phyloP scores from a whole-genome alignment of 2,329 filamentous ascomycete genomes.

The Tolypocladium sp. region DNA sequence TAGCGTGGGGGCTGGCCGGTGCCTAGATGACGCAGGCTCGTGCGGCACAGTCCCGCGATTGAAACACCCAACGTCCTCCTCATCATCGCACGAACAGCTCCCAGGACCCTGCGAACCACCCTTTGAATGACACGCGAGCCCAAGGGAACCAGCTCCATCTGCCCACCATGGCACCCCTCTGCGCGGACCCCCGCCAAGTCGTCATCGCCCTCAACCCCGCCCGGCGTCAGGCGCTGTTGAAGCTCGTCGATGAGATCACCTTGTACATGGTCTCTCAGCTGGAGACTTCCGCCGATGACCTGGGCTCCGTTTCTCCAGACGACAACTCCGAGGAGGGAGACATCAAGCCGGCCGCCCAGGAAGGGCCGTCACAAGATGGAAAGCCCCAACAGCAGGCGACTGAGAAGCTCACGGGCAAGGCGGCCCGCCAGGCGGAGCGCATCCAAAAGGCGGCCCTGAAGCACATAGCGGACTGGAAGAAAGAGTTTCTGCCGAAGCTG shows the following conservation, averaged over 20 bases:
- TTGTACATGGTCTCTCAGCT: slow-evolving; percentile 44
- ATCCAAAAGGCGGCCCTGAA: slow-evolving; percentile 47
- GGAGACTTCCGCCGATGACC: slow-evolving; percentile 24
- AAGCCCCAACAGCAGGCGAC: slow-evolving; percentile 1
- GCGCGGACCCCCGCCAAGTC: slow-evolving; percentile 44
- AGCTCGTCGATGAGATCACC: slow-evolving; percentile 42
- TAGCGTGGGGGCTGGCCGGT: background rate
- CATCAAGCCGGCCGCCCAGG: slow-evolving; percentile 4
- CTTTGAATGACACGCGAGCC: background rate
- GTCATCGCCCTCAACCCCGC: slow-evolving; percentile 45
- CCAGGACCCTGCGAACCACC: background rate
- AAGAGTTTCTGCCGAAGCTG: slow-evolving; percentile 58
- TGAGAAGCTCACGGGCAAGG: slow-evolving; percentile 5
- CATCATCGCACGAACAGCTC: background rate
- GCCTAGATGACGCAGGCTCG: background rate
- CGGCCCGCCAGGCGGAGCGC: slow-evolving; percentile 16
- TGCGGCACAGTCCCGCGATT: background rate
- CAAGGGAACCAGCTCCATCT: background rate
- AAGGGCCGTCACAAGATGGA: slow-evolving; percentile 4
- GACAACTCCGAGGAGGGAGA: slow-evolving; percentile 5
- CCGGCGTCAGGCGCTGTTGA: slow-evolving; percentile 40
- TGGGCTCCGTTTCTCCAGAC: slow-evolving; percentile 17
- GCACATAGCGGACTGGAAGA: slow-evolving; percentile 71
- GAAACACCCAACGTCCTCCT: background rate
- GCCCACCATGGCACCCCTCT: slow-evolving; percentile 41